A percentile compares a stretch with the other conserved stretches of the same genome.
Evolutionary conservation across 2,329 filamentous ascomycete genomes (phyloP).

Genomic region (Calycina herbarum): DNA sequence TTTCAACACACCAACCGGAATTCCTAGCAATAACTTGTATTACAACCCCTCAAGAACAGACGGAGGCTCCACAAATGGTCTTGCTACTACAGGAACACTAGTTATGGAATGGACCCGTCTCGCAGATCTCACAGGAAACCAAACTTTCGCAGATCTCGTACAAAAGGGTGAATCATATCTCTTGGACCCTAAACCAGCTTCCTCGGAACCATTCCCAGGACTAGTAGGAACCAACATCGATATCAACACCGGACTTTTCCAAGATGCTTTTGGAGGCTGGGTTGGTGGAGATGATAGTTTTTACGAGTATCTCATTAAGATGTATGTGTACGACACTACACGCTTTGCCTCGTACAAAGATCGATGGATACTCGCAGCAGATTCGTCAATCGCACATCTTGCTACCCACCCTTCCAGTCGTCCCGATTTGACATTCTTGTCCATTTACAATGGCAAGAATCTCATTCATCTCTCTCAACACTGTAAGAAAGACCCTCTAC

Average conservation of each 20-base stretch:
- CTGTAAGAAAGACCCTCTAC: slow-evolving; percentile 25
- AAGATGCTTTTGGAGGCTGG: slow-evolving; percentile 72
- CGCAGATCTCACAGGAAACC: slow-evolving; percentile 70
- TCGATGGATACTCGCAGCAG: slow-evolving; percentile 72
- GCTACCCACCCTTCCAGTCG: slow-evolving; percentile 65
- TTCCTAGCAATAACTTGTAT: slow-evolving; percentile 69
- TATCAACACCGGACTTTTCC: slow-evolving; percentile 64
- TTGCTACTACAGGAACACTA: slow-evolving; percentile 76
- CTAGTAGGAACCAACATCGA: slow-evolving; percentile 69
- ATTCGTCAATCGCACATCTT: slow-evolving; percentile 73
- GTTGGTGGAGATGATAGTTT: slow-evolving; percentile 75
- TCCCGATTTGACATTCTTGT: slow-evolving; percentile 72
- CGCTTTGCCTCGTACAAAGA: slow-evolving; percentile 67
- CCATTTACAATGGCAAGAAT: slow-evolving; percentile 51
- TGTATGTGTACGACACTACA: slow-evolving; percentile 75
- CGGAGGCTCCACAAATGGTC: slow-evolving; percentile 60
- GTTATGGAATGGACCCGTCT: slow-evolving; percentile 83
- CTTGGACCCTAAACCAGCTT: slow-evolving; percentile 61
- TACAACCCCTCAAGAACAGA: slow-evolving; percentile 55
- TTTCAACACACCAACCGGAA: slow-evolving; percentile 73
- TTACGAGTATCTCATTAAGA: slow-evolving; percentile 91
- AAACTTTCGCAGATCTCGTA: slow-evolving; percentile 63
- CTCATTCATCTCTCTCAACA: slow-evolving; percentile 49
- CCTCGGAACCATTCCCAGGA: slow-evolving; percentile 72
- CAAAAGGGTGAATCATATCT: slow-evolving; percentile 71